These are phyloP conservation scores for Chondrostereum purpureum DNA, from an alignment of 1,284 basidiomycete genomes.

Conservation along the genomic window DNA sequence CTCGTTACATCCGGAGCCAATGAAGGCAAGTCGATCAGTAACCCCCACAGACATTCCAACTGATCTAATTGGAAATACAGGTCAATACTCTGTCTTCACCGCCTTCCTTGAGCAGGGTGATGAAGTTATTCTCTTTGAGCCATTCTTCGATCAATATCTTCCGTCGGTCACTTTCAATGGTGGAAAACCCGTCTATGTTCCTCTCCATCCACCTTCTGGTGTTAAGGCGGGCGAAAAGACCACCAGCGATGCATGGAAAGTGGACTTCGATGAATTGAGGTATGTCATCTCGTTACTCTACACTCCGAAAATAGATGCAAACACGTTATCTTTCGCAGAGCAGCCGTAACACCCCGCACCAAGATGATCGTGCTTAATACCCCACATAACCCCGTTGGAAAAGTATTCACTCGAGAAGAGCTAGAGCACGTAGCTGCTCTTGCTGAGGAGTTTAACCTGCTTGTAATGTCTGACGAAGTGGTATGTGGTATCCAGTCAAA, in stretches of 20 bases:
- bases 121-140: slow-evolving; percentile 98
- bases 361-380: slow-evolving; percentile 95
- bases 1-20: slow-evolving; percentile 95
- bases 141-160: slow-evolving; percentile 96
- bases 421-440: slow-evolving; percentile 80
- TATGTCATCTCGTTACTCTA: slow-evolving; percentile 27
- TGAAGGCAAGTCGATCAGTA: slow-evolving; percentile 53
- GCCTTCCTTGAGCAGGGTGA: slow-evolving; percentile 88
- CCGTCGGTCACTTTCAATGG: slow-evolving; percentile 91
- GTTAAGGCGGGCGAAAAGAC: slow-evolving; percentile 41
- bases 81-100: slow-evolving; percentile 84
- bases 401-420: slow-evolving; percentile 85
- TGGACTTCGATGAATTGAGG: slow-evolving; percentile 84
- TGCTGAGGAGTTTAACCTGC: slow-evolving; percentile 87
- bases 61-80: slow-evolving; percentile 30
- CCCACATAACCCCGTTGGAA: slow-evolving; percentile 94
- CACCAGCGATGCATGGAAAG: slow-evolving; percentile 78
- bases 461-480: slow-evolving; percentile 96
- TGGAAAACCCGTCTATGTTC: slow-evolving; percentile 90
- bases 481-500: too few relatives aligned
- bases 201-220: slow-evolving; percentile 77
- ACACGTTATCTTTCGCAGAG: too few relatives aligned
- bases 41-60: not conserved
- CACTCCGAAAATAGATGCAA: too few relatives aligned
- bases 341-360: slow-evolving; percentile 78